phyloP scores from a whole-genome alignment of 176 grass and related monocot genomes.

The Aegilops tauschii region DNA sequence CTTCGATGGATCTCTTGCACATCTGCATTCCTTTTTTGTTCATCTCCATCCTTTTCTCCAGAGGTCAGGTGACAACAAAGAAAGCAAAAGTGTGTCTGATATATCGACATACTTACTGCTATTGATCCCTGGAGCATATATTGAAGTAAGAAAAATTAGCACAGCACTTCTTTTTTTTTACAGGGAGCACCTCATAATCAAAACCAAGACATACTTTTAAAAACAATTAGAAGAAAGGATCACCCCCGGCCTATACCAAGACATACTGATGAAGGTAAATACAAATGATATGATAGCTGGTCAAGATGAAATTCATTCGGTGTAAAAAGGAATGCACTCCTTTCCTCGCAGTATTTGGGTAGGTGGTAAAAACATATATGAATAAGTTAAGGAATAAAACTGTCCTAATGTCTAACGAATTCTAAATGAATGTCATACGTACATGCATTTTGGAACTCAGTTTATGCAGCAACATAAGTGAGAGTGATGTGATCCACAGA shows the following conservation, averaged over 20 bases:
- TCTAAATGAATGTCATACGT: not conserved
- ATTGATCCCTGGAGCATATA: conserved; percentile 83
- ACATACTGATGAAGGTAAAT: conserved; percentile 16
- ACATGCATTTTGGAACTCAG: conserved; percentile 8
- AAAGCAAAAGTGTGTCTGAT: conserved; percentile 90
- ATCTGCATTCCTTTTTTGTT: conserved; percentile 79
- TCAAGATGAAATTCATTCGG: not conserved
- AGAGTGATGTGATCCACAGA: not conserved
- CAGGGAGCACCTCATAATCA: too few relatives aligned
- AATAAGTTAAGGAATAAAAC: not conserved
- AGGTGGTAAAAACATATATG: not conserved
- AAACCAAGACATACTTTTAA: not conserved
- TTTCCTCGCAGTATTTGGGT: not conserved
- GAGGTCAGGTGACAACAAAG: conserved; percentile 93
- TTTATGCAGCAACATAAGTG: not conserved
- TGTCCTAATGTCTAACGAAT: not conserved
- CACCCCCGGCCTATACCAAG: not conserved
- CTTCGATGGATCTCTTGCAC: conserved; percentile 94
- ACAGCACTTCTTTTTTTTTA: not conserved
- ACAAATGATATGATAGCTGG: not conserved
- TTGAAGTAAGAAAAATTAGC: conserved; percentile 29
- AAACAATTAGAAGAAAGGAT: too few relatives aligned
- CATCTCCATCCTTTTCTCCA: conserved; percentile 89
- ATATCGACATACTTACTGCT: conserved; percentile 98
- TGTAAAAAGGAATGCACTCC: conserved; percentile 13